Percentiles rank a stretch among this genome's conserved stretches.
phyloP scores from a whole-genome alignment of 805 yeast species.

The Wickerhamomyces xylosicus region DNA sequence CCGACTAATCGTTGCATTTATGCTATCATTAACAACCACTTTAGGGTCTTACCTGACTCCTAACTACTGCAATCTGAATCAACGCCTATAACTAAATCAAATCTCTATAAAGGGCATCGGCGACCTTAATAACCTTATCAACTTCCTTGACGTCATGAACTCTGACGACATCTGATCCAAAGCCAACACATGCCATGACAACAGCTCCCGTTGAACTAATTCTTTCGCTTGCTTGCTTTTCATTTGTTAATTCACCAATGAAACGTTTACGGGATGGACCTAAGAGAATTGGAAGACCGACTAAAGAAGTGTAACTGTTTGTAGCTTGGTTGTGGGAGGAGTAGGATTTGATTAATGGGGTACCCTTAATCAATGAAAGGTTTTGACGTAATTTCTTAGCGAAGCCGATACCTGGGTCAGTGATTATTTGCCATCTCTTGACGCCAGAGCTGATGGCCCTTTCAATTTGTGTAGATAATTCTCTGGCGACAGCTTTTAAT shows the following conservation, averaged over 20 bases:
- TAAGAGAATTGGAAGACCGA: constrained; percentile 50
- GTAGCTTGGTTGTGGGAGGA: constrained; percentile 23
- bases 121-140: constrained; percentile 42
- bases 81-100: constrained; percentile 4
- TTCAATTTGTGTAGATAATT: constrained; percentile 44
- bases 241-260: constrained; percentile 64
- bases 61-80: too few relatives aligned
- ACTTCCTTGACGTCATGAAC: constrained; percentile 75
- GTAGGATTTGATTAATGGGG: constrained; percentile 38
- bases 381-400: constrained; percentile 79
- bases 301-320: constrained; percentile 11
- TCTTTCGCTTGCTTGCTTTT: constrained; percentile 46
- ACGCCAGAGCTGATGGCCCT: constrained; percentile 57
- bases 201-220: constrained; percentile 70
- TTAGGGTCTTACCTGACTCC: too few relatives aligned
- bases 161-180: constrained; percentile 70
- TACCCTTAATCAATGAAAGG: constrained; percentile 45
- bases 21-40: too few relatives aligned
- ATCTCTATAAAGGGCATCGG: constrained; percentile 61
- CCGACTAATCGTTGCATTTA: too few relatives aligned
- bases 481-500: constrained; percentile 51
- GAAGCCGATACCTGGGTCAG: constrained; percentile 96
- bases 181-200: constrained; percentile 61
- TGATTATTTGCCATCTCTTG: constrained; percentile 78
- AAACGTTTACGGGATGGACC: constrained; percentile 90